Conservation (phyloP, 495 filamentous ascomycete species). For the Aspergillus sparsus region DNA sequence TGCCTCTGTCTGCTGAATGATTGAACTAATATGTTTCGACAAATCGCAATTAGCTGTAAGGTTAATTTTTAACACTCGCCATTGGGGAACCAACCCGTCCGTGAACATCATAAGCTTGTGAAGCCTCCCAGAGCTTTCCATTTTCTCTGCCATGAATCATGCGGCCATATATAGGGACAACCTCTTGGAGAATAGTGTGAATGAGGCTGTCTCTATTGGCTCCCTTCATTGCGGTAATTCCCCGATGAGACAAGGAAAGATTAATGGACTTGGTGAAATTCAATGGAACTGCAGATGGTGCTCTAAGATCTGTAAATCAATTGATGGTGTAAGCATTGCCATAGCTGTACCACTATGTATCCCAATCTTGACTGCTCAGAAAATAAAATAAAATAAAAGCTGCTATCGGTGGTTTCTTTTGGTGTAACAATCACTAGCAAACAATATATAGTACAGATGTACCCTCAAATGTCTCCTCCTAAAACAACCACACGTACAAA, state of each 20-base stretch:
- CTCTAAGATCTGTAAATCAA: constrained; percentile 69
- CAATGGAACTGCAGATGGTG: constrained; percentile 78
- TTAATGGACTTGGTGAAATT: constrained; percentile 99
- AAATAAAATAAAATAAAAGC: no score
- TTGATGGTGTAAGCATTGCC: constrained; percentile 12
- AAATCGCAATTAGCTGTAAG: constrained; percentile 46
- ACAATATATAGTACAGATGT: no score
- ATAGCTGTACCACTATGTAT: neutral
- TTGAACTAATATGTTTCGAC: constrained; percentile 45
- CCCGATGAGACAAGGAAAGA: constrained; percentile 87
- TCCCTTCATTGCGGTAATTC: constrained; percentile 81
- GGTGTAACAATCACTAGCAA: no score
- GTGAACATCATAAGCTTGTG: constrained; percentile 88
- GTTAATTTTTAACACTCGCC: constrained; percentile 13
- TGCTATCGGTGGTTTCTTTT: no score
- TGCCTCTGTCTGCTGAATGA: constrained; percentile 61
- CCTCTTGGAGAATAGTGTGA: constrained; percentile 68
- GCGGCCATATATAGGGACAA: constrained; percentile 93
- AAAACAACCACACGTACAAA: no score
- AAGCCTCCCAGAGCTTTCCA: constrained; percentile 69
- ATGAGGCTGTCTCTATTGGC: constrained; percentile 64
- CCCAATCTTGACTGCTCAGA: neutral
- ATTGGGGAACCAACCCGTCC: constrained; percentile 63
- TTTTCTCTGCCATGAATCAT: constrained; percentile 86
- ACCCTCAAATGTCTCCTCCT: no score